Evolutionary conservation across 225 moss, liverwort and hornwort genomes (phyloP).

Genomic region (Sphagnum contortum): DNA sequence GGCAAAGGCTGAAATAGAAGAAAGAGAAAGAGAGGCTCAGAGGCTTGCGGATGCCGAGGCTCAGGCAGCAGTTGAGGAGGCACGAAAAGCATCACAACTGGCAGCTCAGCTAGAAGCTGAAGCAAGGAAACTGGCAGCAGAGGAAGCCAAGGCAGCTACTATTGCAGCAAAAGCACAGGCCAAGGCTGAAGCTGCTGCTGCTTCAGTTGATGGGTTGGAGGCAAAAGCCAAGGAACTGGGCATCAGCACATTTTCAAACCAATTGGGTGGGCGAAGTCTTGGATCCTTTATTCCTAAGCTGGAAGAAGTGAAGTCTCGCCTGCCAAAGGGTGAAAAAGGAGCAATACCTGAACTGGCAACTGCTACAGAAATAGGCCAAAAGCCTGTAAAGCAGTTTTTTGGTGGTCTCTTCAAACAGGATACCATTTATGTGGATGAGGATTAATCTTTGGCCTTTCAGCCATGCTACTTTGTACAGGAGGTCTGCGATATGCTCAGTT

Average conservation of each 20-base stretch:
- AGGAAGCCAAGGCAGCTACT: slow-evolving; percentile 62
- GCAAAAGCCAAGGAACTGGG: slow-evolving; percentile 77
- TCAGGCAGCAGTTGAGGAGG: slow-evolving; percentile 48
- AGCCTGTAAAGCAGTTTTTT: slow-evolving; percentile 19
- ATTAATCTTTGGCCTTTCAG: slow-evolving; percentile 6
- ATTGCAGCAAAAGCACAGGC: slow-evolving; percentile 78
- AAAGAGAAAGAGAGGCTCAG: slow-evolving; percentile 50
- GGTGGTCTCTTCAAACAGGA: slow-evolving; percentile 42
- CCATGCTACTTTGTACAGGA: too few species aligned
- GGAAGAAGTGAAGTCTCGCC: slow-evolving; percentile 3
- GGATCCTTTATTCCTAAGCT: slow-evolving; percentile 27
- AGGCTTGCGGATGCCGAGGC: slow-evolving; percentile 53
- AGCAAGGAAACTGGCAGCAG: slow-evolving; percentile 56
- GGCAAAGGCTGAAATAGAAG: slow-evolving; percentile 57
- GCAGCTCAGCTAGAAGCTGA: slow-evolving; percentile 75
- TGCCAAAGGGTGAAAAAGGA: slow-evolving; percentile 15
- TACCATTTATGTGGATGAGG: slow-evolving; percentile 42
- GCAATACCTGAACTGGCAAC: slow-evolving; percentile 17
- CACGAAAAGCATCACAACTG: slow-evolving; percentile 53
- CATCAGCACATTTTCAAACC: slow-evolving; percentile 18
- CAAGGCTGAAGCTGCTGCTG: slow-evolving; percentile 71
- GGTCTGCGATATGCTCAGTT: too few species aligned
- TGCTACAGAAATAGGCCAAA: slow-evolving; percentile 16
- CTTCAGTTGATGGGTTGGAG: slow-evolving; percentile 65
- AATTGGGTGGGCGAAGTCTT: slow-evolving; percentile 18